Base-by-base conservation (phyloP, 1,284 basidiomycete genomes). In the Cutaneotrichosporon curvatum region DNA sequence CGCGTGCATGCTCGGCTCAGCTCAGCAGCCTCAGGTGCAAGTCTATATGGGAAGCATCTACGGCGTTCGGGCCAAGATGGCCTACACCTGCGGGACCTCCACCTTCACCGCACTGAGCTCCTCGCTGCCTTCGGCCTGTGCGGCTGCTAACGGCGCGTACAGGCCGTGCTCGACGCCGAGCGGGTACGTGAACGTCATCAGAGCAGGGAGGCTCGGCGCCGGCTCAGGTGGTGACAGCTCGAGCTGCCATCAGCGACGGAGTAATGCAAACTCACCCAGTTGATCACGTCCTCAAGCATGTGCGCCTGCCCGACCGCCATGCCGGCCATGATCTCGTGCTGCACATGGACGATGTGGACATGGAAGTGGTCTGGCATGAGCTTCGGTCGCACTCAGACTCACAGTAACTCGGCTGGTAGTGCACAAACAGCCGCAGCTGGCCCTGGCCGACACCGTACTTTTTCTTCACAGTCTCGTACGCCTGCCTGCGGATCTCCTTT, bases 321-420 rank as follows among this genome's bases (percentile, higher is more conserved):
- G 0, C 87, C 85, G 48, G 79, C 62, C 37, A 79, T 75, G 11
- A 77, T 76, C 9, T 78, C 76, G 55, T 83, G 81, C 50, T 81
- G 81, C 2, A 80, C 79, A 58, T 90, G 84, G 7, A 94, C 86
- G 44, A 97, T 84, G 60, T 98, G 95, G 0, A 98, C 87, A 58
- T 95, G 90, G 61, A 95, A 86, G 61, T 94, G 92, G 67, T 95
- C 91, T 92, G 53, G 7, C 1, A 40, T 47, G 9, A 28, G 25
- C 25, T 28, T 28, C 25, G 12, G 12, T 7, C 12, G 25, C 14
- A 19, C 19, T 32, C 31, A 0, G 6, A 76, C 87, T 62, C 55
- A 94, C 92, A 97, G 65, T 96, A 97, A 33, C 83, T 87, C 0
- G 94, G 94, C 65, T 96, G 92, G 65, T 98, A 97, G 66, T 98